Evolutionary conservation across 129 eudicot species (phyloP).

Genomic region (Glebionis coronaria): DNA sequence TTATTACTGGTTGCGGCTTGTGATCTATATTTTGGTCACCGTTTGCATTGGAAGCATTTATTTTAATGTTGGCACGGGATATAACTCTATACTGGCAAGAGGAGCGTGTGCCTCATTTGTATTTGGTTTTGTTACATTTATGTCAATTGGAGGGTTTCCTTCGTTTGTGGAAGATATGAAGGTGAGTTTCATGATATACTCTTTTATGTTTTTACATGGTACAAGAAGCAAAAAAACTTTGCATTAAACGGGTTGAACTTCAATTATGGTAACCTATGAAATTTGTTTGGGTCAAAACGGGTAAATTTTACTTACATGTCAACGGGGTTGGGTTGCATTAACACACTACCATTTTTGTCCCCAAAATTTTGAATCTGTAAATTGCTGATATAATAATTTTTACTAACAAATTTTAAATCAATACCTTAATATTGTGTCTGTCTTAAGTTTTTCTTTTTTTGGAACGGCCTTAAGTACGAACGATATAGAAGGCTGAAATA

Average conservation of each 20-base stretch:
- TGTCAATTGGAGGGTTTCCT: constrained; percentile 99
- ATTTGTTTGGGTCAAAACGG: background rate
- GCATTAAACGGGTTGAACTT: background rate
- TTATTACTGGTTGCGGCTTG: constrained; percentile 94
- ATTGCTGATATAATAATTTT: no score
- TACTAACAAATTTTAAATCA: no score
- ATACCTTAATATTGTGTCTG: no score
- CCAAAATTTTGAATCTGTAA: no score
- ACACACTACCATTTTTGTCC: no score
- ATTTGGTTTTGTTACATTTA: constrained; percentile 95
- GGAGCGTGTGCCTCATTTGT: constrained; percentile 98
- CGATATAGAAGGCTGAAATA: no score
- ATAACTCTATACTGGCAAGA: constrained; percentile 86
- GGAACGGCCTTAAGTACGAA: no score
- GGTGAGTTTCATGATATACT: constrained; percentile 30
- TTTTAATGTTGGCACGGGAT: constrained; percentile 79
- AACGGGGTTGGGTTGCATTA: no score
- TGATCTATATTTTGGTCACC: constrained; percentile 84
- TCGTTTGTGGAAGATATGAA: constrained; percentile 99
- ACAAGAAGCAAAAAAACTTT: background rate
- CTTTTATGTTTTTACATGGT: background rate
- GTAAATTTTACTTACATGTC: background rate
- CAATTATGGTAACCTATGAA: background rate
- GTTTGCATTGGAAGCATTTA: constrained; percentile 92
- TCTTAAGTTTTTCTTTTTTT: no score